phyloP scores from a whole-genome alignment of 495 filamentous ascomycete genomes.

The Xylaria curta region DNA sequence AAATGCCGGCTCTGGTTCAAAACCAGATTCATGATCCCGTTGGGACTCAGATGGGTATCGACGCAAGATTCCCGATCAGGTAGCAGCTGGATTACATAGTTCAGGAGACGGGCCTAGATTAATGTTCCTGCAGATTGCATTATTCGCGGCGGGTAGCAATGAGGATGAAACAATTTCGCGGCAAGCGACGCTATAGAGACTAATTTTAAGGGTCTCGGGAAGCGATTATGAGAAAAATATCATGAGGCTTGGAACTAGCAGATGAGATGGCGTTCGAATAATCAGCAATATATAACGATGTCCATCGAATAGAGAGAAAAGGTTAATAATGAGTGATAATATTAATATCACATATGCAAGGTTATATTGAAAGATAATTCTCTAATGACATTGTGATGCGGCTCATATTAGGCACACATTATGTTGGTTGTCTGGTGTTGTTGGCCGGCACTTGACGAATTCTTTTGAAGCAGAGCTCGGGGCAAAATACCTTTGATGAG shows the following conservation, averaged over 20 bases:
- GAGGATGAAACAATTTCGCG: background rate
- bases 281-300: background rate
- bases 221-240: background rate
- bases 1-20: background rate
- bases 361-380: background rate
- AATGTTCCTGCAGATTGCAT: background rate
- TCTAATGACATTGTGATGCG: background rate
- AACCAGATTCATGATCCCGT: background rate
- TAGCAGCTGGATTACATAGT: background rate
- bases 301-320: background rate
- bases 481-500: background rate
- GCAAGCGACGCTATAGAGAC: background rate
- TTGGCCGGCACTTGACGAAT: conserved; percentile 5
- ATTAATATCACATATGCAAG: background rate
- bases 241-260: background rate
- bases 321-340: background rate
- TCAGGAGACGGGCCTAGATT: background rate
- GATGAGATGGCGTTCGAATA: background rate
- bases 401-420: background rate
- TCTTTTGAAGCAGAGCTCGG: background rate
- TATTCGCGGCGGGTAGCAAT: background rate
- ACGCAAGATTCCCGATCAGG: background rate
- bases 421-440: background rate
- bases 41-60: background rate
- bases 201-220: background rate